These are phyloP conservation scores for Emmonsia crescens DNA, from an alignment of 2,329 filamentous ascomycete genomes.

Conservation along the genomic window DNA sequence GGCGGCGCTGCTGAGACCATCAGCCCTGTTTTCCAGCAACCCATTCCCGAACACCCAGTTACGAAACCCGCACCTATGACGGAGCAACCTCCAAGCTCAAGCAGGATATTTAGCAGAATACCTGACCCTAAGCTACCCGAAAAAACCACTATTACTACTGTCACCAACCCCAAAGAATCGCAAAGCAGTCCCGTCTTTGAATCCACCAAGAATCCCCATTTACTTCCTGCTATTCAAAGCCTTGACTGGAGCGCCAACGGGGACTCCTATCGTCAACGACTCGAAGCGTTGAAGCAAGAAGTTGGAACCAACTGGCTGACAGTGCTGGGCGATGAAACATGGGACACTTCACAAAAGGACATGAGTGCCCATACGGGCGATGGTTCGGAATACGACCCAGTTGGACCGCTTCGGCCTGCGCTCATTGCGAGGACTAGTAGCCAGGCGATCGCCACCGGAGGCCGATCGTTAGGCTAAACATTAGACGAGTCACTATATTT, in stretches of 20 bases:
- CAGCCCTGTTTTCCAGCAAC: background rate
- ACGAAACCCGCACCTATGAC: background rate
- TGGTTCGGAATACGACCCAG: slow-evolving; percentile 23
- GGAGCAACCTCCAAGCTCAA: background rate
- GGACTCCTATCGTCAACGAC: slow-evolving; percentile 75
- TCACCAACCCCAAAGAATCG: background rate
- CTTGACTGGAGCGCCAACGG: slow-evolving; percentile 43
- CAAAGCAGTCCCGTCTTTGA: slow-evolving; percentile 3
- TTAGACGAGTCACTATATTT: background rate
- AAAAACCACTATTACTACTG: background rate
- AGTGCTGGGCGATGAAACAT: slow-evolving; percentile 66
- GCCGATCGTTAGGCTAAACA: slow-evolving; percentile 26
- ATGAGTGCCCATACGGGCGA: slow-evolving; percentile 20
- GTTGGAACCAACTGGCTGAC: slow-evolving; percentile 82
- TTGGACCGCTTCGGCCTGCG: slow-evolving; percentile 23
- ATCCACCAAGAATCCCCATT: slow-evolving; percentile 7
- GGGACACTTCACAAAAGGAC: slow-evolving; percentile 31
- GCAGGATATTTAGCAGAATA: background rate
- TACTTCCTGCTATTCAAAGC: slow-evolving; percentile 18
- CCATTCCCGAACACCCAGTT: background rate
- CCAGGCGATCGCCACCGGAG: slow-evolving; percentile 33
- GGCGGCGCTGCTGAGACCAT: background rate
- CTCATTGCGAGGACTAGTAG: slow-evolving; percentile 26
- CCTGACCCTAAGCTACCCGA: background rate
- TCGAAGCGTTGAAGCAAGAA: slow-evolving; percentile 74